These are phyloP conservation scores for Penicillium antarcticum DNA, from an alignment of 495 filamentous ascomycete genomes.

Conservation along the genomic window DNA sequence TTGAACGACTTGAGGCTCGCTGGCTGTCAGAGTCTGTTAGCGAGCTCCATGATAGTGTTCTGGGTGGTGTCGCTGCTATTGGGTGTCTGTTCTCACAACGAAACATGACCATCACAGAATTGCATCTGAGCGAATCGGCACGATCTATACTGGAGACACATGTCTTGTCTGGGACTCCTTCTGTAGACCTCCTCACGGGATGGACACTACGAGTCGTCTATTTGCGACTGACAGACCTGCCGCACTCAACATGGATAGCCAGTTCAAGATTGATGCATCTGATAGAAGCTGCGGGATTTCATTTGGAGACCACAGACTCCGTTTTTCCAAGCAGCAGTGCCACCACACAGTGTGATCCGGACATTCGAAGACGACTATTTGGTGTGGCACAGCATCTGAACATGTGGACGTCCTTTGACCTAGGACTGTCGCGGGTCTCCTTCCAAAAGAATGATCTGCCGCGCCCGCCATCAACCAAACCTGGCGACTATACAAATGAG, in stretches of 20 bases:
- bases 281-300: conserved; percentile 46
- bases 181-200: conserved; percentile 33
- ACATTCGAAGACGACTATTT: conserved; percentile 33
- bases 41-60: conserved; percentile 35
- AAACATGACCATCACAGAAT: conserved; percentile 27
- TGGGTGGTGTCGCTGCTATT: conserved; percentile 42
- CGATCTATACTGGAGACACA: conserved; percentile 32
- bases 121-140: conserved; percentile 34
- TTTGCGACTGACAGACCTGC: conserved; percentile 44
- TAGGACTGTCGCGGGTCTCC: conserved; percentile 44
- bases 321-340: conserved; percentile 8
- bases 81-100: conserved; percentile 39
- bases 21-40: conserved; percentile 21
- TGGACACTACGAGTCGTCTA: conserved; percentile 47
- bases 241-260: conserved; percentile 48
- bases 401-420: conserved; percentile 47
- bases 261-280: conserved; percentile 50
- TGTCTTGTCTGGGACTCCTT: conserved; percentile 16
- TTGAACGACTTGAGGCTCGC: conserved; percentile 23
- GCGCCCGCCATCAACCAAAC: conserved; percentile 9
- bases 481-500: conserved; percentile 34
- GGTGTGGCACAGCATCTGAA: conserved; percentile 45
- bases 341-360: conserved; percentile 19
- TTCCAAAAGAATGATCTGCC: conserved; percentile 29
- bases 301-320: conserved; percentile 28